These are phyloP conservation scores for Sporothrix mexicana DNA, from an alignment of 2,329 filamentous ascomycete species.

Conservation along the genomic window DNA sequence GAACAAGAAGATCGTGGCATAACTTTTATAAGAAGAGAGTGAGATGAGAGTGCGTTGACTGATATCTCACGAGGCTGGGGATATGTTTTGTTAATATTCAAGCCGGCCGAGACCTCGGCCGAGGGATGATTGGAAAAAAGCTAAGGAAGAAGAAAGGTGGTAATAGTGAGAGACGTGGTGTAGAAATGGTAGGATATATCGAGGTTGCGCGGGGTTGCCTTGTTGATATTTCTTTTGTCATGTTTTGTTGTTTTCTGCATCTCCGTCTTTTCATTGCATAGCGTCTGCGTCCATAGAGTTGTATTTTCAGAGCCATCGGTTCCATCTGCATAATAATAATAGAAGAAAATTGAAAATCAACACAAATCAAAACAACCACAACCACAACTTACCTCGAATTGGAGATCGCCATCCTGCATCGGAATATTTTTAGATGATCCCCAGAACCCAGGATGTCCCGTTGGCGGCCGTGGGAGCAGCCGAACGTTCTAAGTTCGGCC, in stretches of 20 bases:
- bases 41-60: neutral
- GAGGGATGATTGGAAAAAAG: no score
- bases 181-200: neutral
- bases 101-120: neutral
- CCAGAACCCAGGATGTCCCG: neutral
- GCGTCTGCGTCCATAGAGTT: neutral
- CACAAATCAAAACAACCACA: neutral
- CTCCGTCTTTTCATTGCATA: conserved; percentile 5
- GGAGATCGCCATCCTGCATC: neutral
- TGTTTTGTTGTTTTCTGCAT: neutral
- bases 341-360: neutral
- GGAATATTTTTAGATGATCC: neutral
- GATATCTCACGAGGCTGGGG: no score
- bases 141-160: no score
- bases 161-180: no score
- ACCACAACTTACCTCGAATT: neutral
- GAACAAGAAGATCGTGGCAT: conserved; percentile 32
- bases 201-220: neutral
- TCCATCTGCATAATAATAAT: neutral
- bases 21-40: neutral
- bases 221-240: neutral
- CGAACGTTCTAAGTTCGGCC: neutral
- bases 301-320: neutral
- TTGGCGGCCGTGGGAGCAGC: neutral
- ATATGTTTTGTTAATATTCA: no score